These are phyloP conservation scores for Exophiala calicioides DNA, from an alignment of 2,329 filamentous ascomycete genomes.

Conservation along the genomic window DNA sequence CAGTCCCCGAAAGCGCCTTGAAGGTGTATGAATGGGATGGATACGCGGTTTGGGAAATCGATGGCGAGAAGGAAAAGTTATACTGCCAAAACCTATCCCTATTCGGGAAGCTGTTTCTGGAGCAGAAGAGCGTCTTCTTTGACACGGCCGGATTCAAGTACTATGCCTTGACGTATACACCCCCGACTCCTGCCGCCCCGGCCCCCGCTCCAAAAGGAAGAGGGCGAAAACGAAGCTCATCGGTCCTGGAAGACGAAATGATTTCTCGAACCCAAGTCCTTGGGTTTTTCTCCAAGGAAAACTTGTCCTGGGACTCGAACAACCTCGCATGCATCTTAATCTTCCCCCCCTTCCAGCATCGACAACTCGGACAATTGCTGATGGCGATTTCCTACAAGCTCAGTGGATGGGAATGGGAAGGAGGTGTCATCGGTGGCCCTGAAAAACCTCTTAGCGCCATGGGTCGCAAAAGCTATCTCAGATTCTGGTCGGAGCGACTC, in stretches of 20 bases:
- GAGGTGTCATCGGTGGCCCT: constrained; percentile 77
- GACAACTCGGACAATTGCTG: constrained; percentile 80
- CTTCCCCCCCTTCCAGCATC: constrained; percentile 93
- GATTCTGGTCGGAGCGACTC: constrained; percentile 85
- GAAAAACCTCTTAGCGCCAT: constrained; percentile 91
- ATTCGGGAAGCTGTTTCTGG: constrained; percentile 95
- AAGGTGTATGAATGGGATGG: constrained; percentile 77
- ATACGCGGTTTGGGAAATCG: constrained; percentile 88
- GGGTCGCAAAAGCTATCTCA: constrained; percentile 76
- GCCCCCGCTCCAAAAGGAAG: constrained; percentile 18
- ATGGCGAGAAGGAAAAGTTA: constrained; percentile 82
- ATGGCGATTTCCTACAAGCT: constrained; percentile 96
- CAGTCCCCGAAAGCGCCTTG: constrained; percentile 60
- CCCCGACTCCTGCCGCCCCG: constrained; percentile 2
- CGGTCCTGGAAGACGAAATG: constrained; percentile 37
- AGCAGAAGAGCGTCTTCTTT: constrained; percentile 98
- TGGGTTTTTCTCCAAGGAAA: constrained; percentile 99
- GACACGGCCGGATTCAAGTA: constrained; percentile 94
- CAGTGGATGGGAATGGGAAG: constrained; percentile 68
- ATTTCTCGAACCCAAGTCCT: constrained; percentile 59
- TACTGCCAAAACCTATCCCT: constrained; percentile 95
- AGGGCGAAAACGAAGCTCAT: constrained; percentile 25
- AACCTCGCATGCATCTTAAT: constrained; percentile 95
- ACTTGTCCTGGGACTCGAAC: constrained; percentile 98
- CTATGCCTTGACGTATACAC: constrained; percentile 80